Evolutionary conservation across 805 yeast genomes (phyloP).

Genomic region (Lipomyces sp.): DNA sequence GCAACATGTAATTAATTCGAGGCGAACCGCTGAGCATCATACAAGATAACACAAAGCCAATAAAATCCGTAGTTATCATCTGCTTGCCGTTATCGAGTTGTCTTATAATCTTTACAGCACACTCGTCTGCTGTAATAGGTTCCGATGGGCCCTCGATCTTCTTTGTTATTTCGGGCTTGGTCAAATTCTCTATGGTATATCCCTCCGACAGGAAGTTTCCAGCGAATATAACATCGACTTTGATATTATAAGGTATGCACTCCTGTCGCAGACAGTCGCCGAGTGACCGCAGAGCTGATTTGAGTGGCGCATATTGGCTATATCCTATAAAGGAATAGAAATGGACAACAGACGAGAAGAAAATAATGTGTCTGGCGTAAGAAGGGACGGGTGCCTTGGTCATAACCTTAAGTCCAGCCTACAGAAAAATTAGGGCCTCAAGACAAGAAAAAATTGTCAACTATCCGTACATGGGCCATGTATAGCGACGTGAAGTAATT

Average conservation of each 20-base stretch:
- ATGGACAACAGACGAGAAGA: slow-evolving; percentile 77
- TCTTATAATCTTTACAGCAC: slow-evolving; percentile 64
- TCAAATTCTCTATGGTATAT: slow-evolving; percentile 72
- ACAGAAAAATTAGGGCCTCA: not conserved
- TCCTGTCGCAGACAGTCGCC: slow-evolving; percentile 85
- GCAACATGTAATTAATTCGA: slow-evolving; percentile 61
- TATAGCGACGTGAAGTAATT: slow-evolving; percentile 78
- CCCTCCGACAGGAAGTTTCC: slow-evolving; percentile 94
- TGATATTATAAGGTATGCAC: slow-evolving; percentile 64
- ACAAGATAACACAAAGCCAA: slow-evolving; percentile 80
- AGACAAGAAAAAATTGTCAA: not conserved
- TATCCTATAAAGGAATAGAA: slow-evolving; percentile 91
- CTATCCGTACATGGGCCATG: slow-evolving; percentile 65
- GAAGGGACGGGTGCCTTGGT: slow-evolving; percentile 37
- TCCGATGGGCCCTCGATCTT: slow-evolving; percentile 82
- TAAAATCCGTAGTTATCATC: slow-evolving; percentile 76
- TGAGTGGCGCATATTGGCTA: slow-evolving; percentile 85
- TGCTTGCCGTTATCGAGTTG: slow-evolving; percentile 68
- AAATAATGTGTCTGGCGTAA: slow-evolving; percentile 57
- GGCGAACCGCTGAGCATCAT: slow-evolving; percentile 74
- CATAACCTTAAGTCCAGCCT: slow-evolving; percentile 48
- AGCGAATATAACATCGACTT: slow-evolving; percentile 78
- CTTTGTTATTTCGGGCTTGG: slow-evolving; percentile 84
- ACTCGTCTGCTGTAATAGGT: slow-evolving; percentile 68
- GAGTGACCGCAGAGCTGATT: slow-evolving; percentile 78